A percentile compares a stretch with the other conserved stretches of the same genome.
phyloP scores from a whole-genome alignment of 257 asterid genomes.

The Solanum lignicaule region DNA sequence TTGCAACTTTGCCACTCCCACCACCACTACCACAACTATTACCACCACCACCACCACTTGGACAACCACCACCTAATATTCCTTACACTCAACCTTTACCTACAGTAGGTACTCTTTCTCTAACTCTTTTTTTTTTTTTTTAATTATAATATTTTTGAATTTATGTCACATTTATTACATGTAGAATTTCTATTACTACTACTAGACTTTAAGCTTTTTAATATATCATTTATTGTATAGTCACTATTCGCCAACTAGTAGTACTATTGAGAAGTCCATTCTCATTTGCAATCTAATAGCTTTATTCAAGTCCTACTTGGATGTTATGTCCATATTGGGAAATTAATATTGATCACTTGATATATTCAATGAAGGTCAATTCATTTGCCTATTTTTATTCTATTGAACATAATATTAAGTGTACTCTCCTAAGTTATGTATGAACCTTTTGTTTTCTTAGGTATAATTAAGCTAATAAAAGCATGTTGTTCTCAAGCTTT shows the following conservation, averaged over 20 bases:
- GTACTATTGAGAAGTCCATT: not conserved
- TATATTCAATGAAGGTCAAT: not conserved
- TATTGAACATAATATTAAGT: not conserved
- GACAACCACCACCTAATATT: not conserved
- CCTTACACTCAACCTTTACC: slow-evolving; percentile 33
- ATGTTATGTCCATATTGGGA: not conserved
- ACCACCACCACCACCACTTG: slow-evolving; percentile 8
- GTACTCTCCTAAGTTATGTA: not conserved
- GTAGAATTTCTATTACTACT: not conserved
- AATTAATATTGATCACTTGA: not conserved
- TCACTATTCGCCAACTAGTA: not conserved
- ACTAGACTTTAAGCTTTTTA: not conserved
- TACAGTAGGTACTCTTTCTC: slow-evolving; percentile 48
- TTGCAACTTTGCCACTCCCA: slow-evolving; percentile 15
- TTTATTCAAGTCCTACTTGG: not conserved
- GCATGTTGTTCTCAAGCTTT: not conserved
- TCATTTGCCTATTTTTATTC: not conserved
- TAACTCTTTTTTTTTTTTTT: not conserved
- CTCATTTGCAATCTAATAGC: not conserved
- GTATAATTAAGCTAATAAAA: not conserved
- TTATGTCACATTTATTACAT: not conserved
- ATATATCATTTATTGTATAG: not conserved
- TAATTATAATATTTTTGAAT: not conserved
- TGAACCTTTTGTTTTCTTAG: not conserved
- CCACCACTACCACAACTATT: slow-evolving; percentile 1